These are phyloP conservation scores for Chlamydomonas reinhardtii DNA, from an alignment of 163 green algal species.

Conservation along the genomic window DNA sequence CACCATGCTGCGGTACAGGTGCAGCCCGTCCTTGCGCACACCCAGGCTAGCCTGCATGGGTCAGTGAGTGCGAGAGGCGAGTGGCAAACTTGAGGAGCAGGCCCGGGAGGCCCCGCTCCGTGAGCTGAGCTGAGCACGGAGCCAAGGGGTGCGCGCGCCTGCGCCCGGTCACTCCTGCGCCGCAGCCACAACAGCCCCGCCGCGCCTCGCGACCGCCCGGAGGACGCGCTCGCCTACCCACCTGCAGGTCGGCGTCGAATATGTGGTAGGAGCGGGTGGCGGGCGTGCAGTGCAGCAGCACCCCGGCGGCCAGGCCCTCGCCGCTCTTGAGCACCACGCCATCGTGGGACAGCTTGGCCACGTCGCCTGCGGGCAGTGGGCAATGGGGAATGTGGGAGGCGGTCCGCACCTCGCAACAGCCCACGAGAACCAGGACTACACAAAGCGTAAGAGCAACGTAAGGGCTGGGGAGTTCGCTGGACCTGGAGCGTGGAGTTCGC, in stretches of 20 bases:
- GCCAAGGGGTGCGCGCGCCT: too few relatives aligned
- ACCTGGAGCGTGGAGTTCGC: too few relatives aligned
- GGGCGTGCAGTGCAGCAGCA: conserved; percentile 47
- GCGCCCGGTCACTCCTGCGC: too few relatives aligned
- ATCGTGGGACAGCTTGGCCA: conserved; percentile 1
- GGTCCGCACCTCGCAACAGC: too few relatives aligned
- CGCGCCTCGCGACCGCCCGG: too few relatives aligned
- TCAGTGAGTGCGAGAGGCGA: too few relatives aligned
- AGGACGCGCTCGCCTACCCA: not conserved
- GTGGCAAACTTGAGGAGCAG: not conserved
- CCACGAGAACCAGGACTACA: too few relatives aligned
- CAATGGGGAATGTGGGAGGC: not conserved
- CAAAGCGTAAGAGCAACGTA: too few relatives aligned
- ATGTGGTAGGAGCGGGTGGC: conserved; percentile 32
- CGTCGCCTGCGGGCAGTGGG: not conserved
- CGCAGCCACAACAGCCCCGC: not conserved
- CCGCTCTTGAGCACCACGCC: conserved; percentile 25
- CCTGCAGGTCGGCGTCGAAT: conserved; percentile 37
- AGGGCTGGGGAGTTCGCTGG: too few relatives aligned
- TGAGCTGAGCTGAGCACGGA: too few relatives aligned
- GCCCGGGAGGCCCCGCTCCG: too few relatives aligned
- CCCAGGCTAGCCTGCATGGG: conserved; percentile 38
- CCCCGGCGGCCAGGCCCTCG: conserved; percentile 7
- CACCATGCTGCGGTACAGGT: conserved; percentile 60
- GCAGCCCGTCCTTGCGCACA: conserved; percentile 54